These are phyloP conservation scores for Cystofilobasidium ferigula DNA, from an alignment of 768 basidiomycete species.

Conservation along the genomic window DNA sequence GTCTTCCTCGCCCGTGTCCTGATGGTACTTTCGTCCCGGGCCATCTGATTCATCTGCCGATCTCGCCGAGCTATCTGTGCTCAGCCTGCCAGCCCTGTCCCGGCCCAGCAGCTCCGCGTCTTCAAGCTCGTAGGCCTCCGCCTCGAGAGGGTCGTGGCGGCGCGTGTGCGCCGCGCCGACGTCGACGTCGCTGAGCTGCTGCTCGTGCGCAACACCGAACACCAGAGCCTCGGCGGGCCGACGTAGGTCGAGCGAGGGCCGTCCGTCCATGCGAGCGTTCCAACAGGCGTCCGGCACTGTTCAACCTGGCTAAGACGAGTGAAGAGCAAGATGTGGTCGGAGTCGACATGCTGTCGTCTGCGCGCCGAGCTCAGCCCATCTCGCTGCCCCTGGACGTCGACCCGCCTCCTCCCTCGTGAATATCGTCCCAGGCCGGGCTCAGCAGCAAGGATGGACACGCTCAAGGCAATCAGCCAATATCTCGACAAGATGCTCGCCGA, in stretches of 20 bases:
- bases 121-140: constrained; percentile 3
- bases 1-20: neutral
- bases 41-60: neutral
- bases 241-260: neutral
- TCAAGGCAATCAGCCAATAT: constrained; percentile 91
- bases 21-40: neutral
- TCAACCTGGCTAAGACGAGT: too few species aligned
- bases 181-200: neutral
- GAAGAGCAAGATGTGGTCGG: too few species aligned
- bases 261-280: neutral
- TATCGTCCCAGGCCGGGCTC: too few species aligned
- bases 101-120: neutral
- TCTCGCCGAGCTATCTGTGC: neutral
- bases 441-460: constrained; percentile 62
- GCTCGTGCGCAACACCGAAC: neutral
- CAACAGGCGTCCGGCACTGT: too few species aligned
- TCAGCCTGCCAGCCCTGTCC: neutral
- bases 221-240: neutral
- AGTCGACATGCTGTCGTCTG: too few species aligned
- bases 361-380: too few species aligned
- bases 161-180: neutral
- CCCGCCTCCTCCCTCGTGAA: too few species aligned
- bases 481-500: constrained; percentile 75
- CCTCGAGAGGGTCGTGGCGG: neutral
- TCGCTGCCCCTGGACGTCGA: neutral